Conservation (phyloP, 208 protist genomes). For the Porcisia hertigi region DNA sequence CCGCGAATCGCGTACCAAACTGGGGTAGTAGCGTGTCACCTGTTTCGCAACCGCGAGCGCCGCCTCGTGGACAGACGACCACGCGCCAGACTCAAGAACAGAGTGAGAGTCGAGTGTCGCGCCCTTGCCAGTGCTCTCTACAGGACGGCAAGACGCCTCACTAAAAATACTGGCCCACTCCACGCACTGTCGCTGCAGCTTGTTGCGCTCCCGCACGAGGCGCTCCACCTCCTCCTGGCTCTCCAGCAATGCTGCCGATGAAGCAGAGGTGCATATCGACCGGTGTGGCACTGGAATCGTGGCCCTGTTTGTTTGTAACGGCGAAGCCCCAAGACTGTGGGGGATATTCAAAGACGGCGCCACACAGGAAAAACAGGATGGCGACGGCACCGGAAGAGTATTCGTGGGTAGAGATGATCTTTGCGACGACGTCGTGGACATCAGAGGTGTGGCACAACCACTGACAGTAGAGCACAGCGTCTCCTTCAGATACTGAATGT, state of each 20-base stretch:
- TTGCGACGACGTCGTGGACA: background rate
- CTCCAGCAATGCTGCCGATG: conserved; percentile 15
- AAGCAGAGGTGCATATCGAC: background rate
- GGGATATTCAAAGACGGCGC: background rate
- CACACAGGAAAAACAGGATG: background rate
- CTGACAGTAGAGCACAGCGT: conserved; percentile 30
- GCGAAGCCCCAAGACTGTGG: background rate
- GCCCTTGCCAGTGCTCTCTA: background rate
- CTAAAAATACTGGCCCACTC: conserved; percentile 21
- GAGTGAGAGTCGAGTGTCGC: background rate
- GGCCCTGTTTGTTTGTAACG: background rate
- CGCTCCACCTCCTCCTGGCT: conserved; percentile 28
- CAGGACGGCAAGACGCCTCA: background rate
- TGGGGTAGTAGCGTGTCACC: conserved; percentile 17
- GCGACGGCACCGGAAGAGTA: background rate
- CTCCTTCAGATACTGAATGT: conserved; percentile 22
- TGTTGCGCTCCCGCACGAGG: conserved; percentile 18
- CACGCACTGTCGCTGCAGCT: conserved; percentile 25
- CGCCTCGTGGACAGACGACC: conserved; percentile 15
- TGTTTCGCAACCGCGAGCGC: conserved; percentile 23
- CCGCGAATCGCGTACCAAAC: conserved; percentile 3
- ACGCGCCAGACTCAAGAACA: background rate
- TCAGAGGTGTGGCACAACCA: background rate
- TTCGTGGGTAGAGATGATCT: conserved; percentile 10
- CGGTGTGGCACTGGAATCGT: background rate